These are phyloP conservation scores for Citeromyces nyonsensis DNA, from an alignment of 805 yeast species.

Conservation along the genomic window DNA sequence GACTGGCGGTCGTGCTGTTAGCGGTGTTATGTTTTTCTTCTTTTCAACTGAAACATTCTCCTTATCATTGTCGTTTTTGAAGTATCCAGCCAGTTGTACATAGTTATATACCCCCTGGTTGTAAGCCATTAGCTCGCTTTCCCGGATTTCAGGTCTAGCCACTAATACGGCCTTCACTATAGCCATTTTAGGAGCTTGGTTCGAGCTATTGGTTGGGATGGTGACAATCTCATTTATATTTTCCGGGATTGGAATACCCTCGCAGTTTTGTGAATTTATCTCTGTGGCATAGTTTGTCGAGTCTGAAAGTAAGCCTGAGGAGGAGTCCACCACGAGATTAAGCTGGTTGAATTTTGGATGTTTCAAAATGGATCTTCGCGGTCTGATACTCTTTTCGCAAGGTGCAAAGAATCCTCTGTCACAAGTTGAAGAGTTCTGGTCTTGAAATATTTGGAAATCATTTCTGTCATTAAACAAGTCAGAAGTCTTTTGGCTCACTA, in stretches of 20 bases:
- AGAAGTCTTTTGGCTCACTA: no score
- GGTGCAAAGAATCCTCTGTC: no score
- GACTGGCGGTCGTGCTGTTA: slow-evolving; percentile 8
- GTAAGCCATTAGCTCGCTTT: not conserved
- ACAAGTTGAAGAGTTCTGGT: no score
- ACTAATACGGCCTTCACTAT: slow-evolving; percentile 16
- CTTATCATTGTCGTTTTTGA: slow-evolving; percentile 1
- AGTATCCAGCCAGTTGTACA: slow-evolving; percentile 1
- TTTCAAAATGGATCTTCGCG: not conserved
- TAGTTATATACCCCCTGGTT: not conserved
- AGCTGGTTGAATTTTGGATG: slow-evolving; percentile 6
- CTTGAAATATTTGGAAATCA: no score
- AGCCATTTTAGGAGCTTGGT: slow-evolving; percentile 15
- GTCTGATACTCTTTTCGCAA: not conserved
- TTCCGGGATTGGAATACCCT: slow-evolving; percentile 48
- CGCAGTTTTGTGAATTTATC: slow-evolving; percentile 43
- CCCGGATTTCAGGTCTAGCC: slow-evolving; percentile 4
- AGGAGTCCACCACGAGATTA: slow-evolving; percentile 43
- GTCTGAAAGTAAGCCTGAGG: slow-evolving; percentile 42
- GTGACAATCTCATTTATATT: slow-evolving; percentile 40
- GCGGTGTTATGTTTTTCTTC: slow-evolving; percentile 2
- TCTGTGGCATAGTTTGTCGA: slow-evolving; percentile 62
- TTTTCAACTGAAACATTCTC: slow-evolving; percentile 1
- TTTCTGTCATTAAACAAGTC: no score
- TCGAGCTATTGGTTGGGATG: slow-evolving; percentile 28